phyloP scores from a whole-genome alignment of 805 yeast species.

The Wickerhamomyces strasburgensis region DNA sequence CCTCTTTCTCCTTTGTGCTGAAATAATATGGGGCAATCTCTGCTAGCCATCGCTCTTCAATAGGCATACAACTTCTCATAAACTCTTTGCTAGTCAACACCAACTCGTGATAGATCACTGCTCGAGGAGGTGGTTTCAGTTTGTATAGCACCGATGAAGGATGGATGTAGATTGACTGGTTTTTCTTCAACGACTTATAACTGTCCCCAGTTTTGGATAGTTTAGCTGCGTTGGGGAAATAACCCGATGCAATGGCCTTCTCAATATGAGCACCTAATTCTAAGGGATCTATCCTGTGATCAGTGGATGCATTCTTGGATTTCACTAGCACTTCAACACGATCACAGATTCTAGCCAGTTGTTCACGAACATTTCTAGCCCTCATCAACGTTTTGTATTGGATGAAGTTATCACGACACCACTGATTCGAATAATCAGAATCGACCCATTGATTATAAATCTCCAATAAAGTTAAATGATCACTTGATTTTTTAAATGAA shows the following conservation, averaged over 20 bases:
- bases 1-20: slow-evolving; percentile 14
- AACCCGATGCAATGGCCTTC: slow-evolving; percentile 83
- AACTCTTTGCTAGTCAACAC: slow-evolving; percentile 83
- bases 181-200: slow-evolving; percentile 57
- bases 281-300: too few relatives aligned
- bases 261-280: slow-evolving; percentile 71
- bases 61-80: slow-evolving; percentile 74
- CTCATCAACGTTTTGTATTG: slow-evolving; percentile 70
- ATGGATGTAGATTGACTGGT: slow-evolving; percentile 73
- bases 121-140: slow-evolving; percentile 66
- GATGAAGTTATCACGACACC: slow-evolving; percentile 83
- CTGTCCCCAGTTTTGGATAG: slow-evolving; percentile 72
- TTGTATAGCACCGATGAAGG: slow-evolving; percentile 75
- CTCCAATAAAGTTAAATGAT: slow-evolving; percentile 71
- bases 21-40: slow-evolving; percentile 66
- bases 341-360: slow-evolving; percentile 56
- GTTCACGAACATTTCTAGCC: slow-evolving; percentile 66
- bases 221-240: slow-evolving; percentile 94
- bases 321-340: slow-evolving; percentile 42
- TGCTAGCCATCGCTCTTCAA: slow-evolving; percentile 65
- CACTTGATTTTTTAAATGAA: slow-evolving; percentile 54
- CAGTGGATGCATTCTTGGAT: slow-evolving; percentile 28
- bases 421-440: slow-evolving; percentile 58
- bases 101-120: slow-evolving; percentile 75
- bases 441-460: slow-evolving; percentile 75